Conservation (phyloP, 768 basidiomycete genomes). For the Cubamyces lactineus region DNA sequence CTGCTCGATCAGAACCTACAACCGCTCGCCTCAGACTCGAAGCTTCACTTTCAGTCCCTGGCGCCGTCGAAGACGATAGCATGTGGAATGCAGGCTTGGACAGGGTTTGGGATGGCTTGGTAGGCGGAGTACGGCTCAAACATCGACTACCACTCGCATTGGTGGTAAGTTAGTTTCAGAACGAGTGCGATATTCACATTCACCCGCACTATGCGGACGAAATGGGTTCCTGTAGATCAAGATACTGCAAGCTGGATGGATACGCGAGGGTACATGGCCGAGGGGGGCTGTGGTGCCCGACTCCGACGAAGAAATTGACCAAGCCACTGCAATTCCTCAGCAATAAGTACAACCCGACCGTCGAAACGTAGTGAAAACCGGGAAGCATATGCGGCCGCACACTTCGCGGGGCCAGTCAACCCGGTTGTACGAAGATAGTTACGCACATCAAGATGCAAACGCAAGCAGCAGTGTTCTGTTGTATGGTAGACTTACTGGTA, state of each 20-base stretch:
- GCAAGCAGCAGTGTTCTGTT: neutral
- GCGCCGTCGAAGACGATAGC: slow-evolving; percentile 51
- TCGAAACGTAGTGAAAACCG: neutral
- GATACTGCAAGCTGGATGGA: slow-evolving; percentile 74
- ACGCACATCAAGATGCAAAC: too few species aligned
- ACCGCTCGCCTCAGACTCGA: slow-evolving; percentile 45
- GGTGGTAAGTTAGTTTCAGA: slow-evolving; percentile 51
- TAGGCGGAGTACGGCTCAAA: slow-evolving; percentile 60
- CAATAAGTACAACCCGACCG: neutral
- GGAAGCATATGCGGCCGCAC: too few species aligned
- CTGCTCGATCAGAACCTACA: slow-evolving; percentile 35
- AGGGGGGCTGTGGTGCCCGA: slow-evolving; percentile 59
- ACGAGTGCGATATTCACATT: neutral
- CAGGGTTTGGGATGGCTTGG: slow-evolving; percentile 66
- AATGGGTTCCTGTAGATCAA: slow-evolving; percentile 54
- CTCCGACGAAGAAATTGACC: slow-evolving; percentile 53
- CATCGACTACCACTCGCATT: slow-evolving; percentile 61
- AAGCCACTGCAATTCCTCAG: neutral
- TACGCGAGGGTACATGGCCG: slow-evolving; percentile 80
- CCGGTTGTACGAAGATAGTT: too few species aligned
- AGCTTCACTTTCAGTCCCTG: slow-evolving; percentile 49
- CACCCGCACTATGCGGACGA: neutral
- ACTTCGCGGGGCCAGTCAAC: too few species aligned
- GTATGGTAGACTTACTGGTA: slow-evolving; percentile 16
- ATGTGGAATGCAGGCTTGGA: slow-evolving; percentile 61